Evolutionary conservation across 2,329 filamentous ascomycete genomes (phyloP).

Genomic region (Penicillium verrucosum): DNA sequence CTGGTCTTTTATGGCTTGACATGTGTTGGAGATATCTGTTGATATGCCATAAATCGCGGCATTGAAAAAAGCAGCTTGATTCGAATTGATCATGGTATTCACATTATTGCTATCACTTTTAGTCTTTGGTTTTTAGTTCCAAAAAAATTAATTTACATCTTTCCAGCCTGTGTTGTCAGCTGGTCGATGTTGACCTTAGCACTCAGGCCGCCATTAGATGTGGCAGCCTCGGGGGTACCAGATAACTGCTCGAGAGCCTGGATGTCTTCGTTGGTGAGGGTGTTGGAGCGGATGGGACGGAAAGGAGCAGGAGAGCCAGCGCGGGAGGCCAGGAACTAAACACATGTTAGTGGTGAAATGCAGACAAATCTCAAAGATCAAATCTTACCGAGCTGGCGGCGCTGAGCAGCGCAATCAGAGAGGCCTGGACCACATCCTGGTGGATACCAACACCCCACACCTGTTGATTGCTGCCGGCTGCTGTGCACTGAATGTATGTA

Average conservation of each 20-base stretch:
- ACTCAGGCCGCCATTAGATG: slow-evolving; percentile 27
- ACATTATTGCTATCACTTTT: slow-evolving; percentile 18
- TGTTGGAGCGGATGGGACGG: slow-evolving; percentile 56
- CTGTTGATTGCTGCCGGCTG: slow-evolving; percentile 58
- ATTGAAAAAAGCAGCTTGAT: not conserved
- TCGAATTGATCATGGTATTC: slow-evolving; percentile 10
- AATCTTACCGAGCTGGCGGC: slow-evolving; percentile 76
- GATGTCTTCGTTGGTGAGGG: slow-evolving; percentile 45
- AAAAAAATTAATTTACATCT: slow-evolving; percentile 24
- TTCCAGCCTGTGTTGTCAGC: slow-evolving; percentile 38
- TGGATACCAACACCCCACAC: slow-evolving; percentile 59
- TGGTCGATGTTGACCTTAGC: slow-evolving; percentile 38
- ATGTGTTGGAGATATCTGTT: not conserved
- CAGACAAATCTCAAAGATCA: not conserved
- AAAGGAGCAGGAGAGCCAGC: slow-evolving; percentile 66
- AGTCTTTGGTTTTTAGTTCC: slow-evolving; percentile 7
- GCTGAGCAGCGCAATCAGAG: slow-evolving; percentile 77
- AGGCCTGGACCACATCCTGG: slow-evolving; percentile 87
- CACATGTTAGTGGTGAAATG: not conserved
- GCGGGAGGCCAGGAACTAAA: slow-evolving; percentile 68
- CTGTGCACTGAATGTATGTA: slow-evolving; percentile 86
- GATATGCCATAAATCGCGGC: not conserved
- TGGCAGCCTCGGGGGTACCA: slow-evolving; percentile 20
- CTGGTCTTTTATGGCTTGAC: not conserved
- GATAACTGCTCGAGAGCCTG: slow-evolving; percentile 44